phyloP scores from a whole-genome alignment of 1,139 yeast species.

The Debaryomyces nepalensis region DNA sequence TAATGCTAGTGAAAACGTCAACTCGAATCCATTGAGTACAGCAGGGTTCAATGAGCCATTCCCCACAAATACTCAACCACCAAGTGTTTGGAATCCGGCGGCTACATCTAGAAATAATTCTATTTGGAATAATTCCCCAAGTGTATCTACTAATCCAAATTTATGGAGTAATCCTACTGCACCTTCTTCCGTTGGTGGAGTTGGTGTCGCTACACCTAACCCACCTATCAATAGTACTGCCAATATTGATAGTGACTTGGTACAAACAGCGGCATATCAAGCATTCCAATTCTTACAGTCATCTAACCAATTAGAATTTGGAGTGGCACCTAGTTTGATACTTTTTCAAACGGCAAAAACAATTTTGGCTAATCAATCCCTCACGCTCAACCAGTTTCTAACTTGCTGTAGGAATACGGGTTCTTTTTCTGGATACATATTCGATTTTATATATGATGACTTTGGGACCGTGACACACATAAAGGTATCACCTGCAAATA shows the following conservation, averaged over 20 bases:
- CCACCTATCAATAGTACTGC: not conserved
- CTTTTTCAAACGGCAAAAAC: conserved; percentile 40
- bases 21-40: conserved; percentile 1
- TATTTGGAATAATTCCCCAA: conserved; percentile 34
- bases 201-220: conserved; percentile 1
- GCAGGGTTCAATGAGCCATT: conserved; percentile 10
- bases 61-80: conserved; percentile 4
- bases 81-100: conserved; percentile 29
- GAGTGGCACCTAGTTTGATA: conserved; percentile 40
- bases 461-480: conserved; percentile 51
- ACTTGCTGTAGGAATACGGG: conserved; percentile 36
- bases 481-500: conserved; percentile 28
- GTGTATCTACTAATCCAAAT: conserved; percentile 8
- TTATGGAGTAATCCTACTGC: conserved; percentile 15
- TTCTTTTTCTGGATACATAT: conserved; percentile 30
- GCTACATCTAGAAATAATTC: conserved; percentile 32
- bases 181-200: conserved; percentile 10
- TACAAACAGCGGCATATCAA: conserved; percentile 37
- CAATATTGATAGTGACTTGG: conserved; percentile 17
- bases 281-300: conserved; percentile 40
- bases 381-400: conserved; percentile 50
- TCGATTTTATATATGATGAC: conserved; percentile 54
- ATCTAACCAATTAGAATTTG: conserved; percentile 43
- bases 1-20: conserved; percentile 10
- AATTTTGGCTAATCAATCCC: conserved; percentile 29